Evolutionary conservation across 495 filamentous ascomycete genomes (phyloP), one percentile per base, ranked within the genome.

Genomic region (Mytilinidion resinicola): DNA sequence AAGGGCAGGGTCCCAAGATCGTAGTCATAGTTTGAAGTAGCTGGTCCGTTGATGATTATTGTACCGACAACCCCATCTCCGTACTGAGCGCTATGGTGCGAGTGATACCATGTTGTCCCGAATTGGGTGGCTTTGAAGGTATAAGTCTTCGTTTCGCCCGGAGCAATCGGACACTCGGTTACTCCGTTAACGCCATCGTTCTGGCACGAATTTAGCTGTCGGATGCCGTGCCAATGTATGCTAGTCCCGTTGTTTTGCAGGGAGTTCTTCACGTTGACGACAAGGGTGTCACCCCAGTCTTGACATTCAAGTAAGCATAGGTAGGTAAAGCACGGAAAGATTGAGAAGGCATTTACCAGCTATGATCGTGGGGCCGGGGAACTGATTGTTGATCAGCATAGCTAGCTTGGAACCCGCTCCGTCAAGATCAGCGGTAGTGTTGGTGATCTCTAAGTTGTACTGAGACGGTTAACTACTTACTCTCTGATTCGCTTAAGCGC

Each of bases 61-160:
- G 67, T 60, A 6, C 72, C 72, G 12, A 67, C 39, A 21, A 72
- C 64, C 33, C 72, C 72, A 25, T 72, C 70, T 21, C 65, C 69
- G 51, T 73, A 74, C 53, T 74, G 72, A 6, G 68, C 49, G 41
- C 51, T 56, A 59, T 62, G 65, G 43, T 74, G 71, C 3, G 63
- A 66, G 57, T 73, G 71, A 53, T 74, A 74, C 72, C 72, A 74
- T 0, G 60, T 53, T 6, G 69, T 72, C 10, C 72, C 72, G 39
- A 67, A 73, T 57, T 74, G 71, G 0, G 69, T 72, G 12, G 52
- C 59, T 53, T 69, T 65, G 61, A 72, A 74, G 5, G 53, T 60
- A 42, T 74, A 74, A 15, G 62, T 66, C 25, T 66, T 65, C 9
- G 63, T 62, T 14, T 73, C 60, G 21, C 69, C 68, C 4, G 70